These are phyloP conservation scores for Articulospora tetracladia DNA, from an alignment of 495 filamentous ascomycete species.

Conservation along the genomic window DNA sequence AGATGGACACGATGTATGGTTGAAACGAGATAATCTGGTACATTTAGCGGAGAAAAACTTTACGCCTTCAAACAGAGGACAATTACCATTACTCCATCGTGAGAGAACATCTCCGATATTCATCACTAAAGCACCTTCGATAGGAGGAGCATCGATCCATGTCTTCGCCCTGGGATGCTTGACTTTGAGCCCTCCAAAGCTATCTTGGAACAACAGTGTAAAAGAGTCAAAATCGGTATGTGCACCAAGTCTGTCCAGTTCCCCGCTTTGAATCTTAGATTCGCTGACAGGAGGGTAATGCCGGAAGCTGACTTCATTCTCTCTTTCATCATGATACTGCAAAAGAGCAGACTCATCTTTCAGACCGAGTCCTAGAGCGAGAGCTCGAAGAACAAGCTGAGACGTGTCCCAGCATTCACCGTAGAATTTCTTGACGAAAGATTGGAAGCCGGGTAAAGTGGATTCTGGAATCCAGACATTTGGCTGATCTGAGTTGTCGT, in stretches of 20 bases:
- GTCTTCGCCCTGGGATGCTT: conserved; percentile 34
- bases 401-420: conserved; percentile 5
- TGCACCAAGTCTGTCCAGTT: conserved; percentile 25
- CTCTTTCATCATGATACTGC: not conserved
- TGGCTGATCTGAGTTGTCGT: conserved; percentile 2
- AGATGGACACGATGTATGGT: conserved; percentile 1
- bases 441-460: conserved; percentile 27
- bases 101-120: conserved; percentile 40
- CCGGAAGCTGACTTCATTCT: conserved; percentile 48
- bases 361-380: conserved; percentile 18
- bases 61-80: not conserved
- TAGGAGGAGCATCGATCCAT: not conserved
- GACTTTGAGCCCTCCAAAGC: conserved; percentile 39
- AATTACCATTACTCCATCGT: conserved; percentile 22
- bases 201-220: conserved; percentile 38
- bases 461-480: conserved; percentile 26
- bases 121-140: conserved; percentile 41
- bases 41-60: not conserved
- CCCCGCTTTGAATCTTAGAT: not conserved
- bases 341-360: not conserved
- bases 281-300: conserved; percentile 54
- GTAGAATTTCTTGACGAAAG: conserved; percentile 28
- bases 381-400: conserved; percentile 21
- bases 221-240: conserved; percentile 37
- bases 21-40: not conserved